Conservation (phyloP, 345 rosid species). For the Hibiscus trionum region DNA sequence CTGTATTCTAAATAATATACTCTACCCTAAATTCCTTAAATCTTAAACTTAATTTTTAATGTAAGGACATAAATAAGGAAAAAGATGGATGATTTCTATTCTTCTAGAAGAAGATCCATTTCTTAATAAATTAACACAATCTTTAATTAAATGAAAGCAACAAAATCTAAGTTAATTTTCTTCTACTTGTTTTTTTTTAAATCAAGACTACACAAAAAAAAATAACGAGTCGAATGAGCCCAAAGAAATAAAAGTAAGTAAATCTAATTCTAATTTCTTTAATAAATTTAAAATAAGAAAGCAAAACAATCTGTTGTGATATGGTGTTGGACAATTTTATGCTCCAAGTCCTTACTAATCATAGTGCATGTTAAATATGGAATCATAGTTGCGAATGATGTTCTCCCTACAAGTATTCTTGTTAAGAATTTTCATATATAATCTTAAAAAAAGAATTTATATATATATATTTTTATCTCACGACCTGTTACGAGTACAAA, state of each 20-base stretch:
- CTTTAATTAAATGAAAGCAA: neutral
- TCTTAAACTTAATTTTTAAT: too few relatives aligned
- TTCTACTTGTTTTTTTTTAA: neutral
- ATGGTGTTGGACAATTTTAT: neutral
- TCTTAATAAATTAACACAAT: conserved; percentile 5
- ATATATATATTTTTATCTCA: too few relatives aligned
- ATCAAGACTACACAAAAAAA: neutral
- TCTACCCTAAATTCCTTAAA: too few relatives aligned
- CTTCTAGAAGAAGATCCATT: conserved; percentile 25
- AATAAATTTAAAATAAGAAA: neutral
- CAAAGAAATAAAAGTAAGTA: neutral
- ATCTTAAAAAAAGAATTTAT: too few relatives aligned
- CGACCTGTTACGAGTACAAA: too few relatives aligned
- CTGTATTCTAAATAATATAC: conserved; percentile 12
- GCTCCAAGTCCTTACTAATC: neutral
- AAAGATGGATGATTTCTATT: too few relatives aligned
- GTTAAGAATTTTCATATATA: too few relatives aligned
- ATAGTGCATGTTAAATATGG: conserved; percentile 11
- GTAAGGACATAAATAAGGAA: too few relatives aligned
- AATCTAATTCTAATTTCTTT: neutral
- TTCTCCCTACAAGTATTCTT: too few relatives aligned
- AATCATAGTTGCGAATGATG: neutral
- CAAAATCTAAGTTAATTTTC: neutral
- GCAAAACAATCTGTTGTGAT: neutral
- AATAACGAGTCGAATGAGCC: neutral